phyloP scores from a whole-genome alignment of 2,329 filamentous ascomycete species.

The Hypoxylon sp. region DNA sequence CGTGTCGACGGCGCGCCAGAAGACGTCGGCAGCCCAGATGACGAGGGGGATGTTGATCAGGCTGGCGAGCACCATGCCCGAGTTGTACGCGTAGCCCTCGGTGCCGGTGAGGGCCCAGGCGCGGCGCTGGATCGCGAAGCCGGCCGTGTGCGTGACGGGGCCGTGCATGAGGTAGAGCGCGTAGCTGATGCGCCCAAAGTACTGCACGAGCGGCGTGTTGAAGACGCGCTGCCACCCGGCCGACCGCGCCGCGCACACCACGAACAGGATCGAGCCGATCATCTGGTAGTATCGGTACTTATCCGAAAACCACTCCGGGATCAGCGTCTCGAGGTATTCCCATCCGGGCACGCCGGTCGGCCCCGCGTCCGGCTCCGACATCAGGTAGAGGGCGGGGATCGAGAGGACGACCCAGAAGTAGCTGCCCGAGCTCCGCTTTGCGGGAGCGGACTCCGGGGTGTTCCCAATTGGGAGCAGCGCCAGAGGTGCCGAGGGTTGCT shows the following conservation, averaged over 20 bases:
- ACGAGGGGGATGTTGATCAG: slow-evolving; percentile 59
- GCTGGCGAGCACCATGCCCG: slow-evolving; percentile 57
- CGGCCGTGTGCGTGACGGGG: slow-evolving; percentile 60
- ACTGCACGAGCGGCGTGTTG: slow-evolving; percentile 59
- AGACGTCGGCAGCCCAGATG: slow-evolving; percentile 64
- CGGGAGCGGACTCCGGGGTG: slow-evolving; percentile 3
- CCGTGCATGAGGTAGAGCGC: slow-evolving; percentile 69
- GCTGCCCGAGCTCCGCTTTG: slow-evolving; percentile 22
- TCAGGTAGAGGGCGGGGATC: slow-evolving; percentile 61
- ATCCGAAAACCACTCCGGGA: slow-evolving; percentile 58
- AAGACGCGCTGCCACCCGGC: slow-evolving; percentile 59
- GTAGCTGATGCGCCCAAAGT: slow-evolving; percentile 68
- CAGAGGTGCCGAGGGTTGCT: slow-evolving; percentile 17
- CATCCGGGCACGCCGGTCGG: slow-evolving; percentile 59
- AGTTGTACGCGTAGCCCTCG: slow-evolving; percentile 55
- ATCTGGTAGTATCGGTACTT: slow-evolving; percentile 66
- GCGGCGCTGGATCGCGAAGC: slow-evolving; percentile 60
- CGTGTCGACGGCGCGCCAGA: slow-evolving; percentile 63
- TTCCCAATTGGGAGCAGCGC: slow-evolving; percentile 40
- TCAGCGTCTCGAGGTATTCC: slow-evolving; percentile 55
- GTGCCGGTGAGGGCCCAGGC: slow-evolving; percentile 57
- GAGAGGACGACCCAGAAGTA: slow-evolving; percentile 53
- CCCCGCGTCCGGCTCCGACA: slow-evolving; percentile 54
- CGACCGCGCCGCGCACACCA: slow-evolving; percentile 58
- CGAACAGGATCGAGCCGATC: slow-evolving; percentile 60